Evolutionary conservation across 2,329 filamentous ascomycete species (phyloP).

Genomic region (Neurospora sp.): DNA sequence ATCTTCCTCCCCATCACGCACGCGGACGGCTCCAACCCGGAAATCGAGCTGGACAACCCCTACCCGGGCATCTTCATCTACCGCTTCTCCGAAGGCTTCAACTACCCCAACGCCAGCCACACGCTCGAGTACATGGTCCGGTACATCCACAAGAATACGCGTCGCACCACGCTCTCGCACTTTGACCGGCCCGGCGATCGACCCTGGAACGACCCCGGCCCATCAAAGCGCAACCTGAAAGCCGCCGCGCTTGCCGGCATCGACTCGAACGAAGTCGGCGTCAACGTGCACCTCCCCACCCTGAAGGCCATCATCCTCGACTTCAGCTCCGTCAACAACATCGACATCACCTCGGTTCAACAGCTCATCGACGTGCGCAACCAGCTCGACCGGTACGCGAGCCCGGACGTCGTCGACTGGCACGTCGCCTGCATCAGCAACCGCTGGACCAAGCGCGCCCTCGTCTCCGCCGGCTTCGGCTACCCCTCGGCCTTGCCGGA

Average conservation of each 20-base stretch:
- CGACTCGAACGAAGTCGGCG: constrained; percentile 9
- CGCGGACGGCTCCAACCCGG: constrained; percentile 82
- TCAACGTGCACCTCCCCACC: constrained; percentile 20
- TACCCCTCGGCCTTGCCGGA: constrained; percentile 52
- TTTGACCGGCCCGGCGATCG: constrained; percentile 63
- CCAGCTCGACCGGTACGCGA: constrained; percentile 76
- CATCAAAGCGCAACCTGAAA: constrained; percentile 36
- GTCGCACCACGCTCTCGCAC: constrained; percentile 60
- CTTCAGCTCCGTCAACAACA: constrained; percentile 86
- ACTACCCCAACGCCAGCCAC: constrained; percentile 87
- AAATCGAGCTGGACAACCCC: constrained; percentile 66
- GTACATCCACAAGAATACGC: constrained; percentile 60
- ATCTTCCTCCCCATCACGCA: constrained; percentile 83
- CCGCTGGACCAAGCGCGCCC: constrained; percentile 85
- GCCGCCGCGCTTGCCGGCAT: constrained; percentile 12
- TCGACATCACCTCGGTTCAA: constrained; percentile 88
- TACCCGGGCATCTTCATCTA: constrained; percentile 95
- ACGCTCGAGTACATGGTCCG: constrained; percentile 70
- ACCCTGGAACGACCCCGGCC: constrained; percentile 91
- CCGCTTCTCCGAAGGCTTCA: constrained; percentile 88
- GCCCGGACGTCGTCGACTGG: constrained; percentile 81
- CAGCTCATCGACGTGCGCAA: constrained; percentile 90
- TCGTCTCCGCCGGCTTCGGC: constrained; percentile 81
- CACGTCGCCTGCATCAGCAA: constrained; percentile 92
- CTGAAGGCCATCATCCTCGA: constrained; percentile 74